Evolutionary conservation across 1,139 yeast species (phyloP), one percentile per base, ranked within the genome.

Genomic region (Magnusiomyces tetraspermus): DNA sequence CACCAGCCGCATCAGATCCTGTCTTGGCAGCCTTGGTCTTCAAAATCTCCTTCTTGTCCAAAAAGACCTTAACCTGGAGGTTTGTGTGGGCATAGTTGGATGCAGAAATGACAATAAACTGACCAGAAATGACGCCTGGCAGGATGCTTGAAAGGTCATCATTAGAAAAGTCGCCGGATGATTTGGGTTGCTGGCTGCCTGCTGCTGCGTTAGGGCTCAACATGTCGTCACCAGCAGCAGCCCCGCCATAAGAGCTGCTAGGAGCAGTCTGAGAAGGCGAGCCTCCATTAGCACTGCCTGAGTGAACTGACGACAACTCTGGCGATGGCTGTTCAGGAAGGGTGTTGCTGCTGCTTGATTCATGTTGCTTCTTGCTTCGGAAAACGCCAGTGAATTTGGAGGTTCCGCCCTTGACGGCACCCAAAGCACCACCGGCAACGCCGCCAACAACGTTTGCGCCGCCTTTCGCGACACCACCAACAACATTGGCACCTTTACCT

Each of bases 1-100:
- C 78, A 49, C 72, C 75, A n/a, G n/a, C n/a, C n/a, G n/a, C n/a
- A 28, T 76, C 73, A 2, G 72, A 19, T 4, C 40, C 11, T 1
- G 31, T 60, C 69, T 85, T 88, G 53, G 73, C 64, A 23, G 76
- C 66, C 68, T 83, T 80, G 1, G 96, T 83, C 66, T 80, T 84
- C 71, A 75, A 76, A 44, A 90, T 62, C 50, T 76, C 83, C 63
- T 79, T 84, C 51, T 70, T n/a, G n/a, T n/a, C n/a, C n/a, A n/a
- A n/a, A n/a, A n/a, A n/a, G n/a, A n/a, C n/a, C n/a, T n/a, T n/a
- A n/a, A n/a, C n/a, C n/a, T n/a, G n/a, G n/a, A n/a, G n/a, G n/a
- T 52, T 54, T 15, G 57, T 55, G 46, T 62, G 51, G 55, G 51
- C 50, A 51, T 56, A 59, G 43, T 44, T 37, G 51, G 48, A 24